phyloP scores from a whole-genome alignment of 257 asterid species.

The Solanum sparsipilum region DNA sequence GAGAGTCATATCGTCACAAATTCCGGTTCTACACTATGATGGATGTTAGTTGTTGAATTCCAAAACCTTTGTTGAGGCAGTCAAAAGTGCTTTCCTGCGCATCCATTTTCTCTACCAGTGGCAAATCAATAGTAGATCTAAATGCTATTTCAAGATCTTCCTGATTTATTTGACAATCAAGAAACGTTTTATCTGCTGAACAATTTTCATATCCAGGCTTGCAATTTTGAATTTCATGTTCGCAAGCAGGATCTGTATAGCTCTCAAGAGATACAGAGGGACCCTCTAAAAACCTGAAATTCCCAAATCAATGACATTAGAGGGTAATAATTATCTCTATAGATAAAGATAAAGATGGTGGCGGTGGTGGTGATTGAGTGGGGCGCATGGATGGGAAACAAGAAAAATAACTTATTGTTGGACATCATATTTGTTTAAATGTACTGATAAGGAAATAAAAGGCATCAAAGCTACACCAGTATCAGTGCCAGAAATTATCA shows the following conservation, averaged over 20 bases:
- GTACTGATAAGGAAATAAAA: background rate
- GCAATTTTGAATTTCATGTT: background rate
- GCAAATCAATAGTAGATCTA: background rate
- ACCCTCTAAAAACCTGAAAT: background rate
- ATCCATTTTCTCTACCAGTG: background rate
- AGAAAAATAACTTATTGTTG: background rate
- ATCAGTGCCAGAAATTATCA: background rate
- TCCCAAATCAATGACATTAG: background rate
- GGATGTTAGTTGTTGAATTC: background rate
- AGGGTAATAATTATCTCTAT: background rate
- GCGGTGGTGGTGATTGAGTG: background rate
- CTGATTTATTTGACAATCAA: background rate
- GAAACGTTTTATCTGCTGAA: background rate
- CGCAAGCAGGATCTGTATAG: background rate
- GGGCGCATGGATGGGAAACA: background rate
- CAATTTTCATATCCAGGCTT: background rate
- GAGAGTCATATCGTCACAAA: background rate
- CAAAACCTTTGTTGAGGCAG: slow-evolving; percentile 1
- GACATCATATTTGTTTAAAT: background rate
- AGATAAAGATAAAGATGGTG: background rate
- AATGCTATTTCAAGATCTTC: background rate
- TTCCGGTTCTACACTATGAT: background rate
- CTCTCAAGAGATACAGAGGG: background rate
- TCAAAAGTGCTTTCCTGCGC: background rate
- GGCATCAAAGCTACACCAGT: background rate